These are phyloP conservation scores for Hanseniaspora gamundiae DNA, from an alignment of 1,139 yeast species.

Conservation along the genomic window DNA sequence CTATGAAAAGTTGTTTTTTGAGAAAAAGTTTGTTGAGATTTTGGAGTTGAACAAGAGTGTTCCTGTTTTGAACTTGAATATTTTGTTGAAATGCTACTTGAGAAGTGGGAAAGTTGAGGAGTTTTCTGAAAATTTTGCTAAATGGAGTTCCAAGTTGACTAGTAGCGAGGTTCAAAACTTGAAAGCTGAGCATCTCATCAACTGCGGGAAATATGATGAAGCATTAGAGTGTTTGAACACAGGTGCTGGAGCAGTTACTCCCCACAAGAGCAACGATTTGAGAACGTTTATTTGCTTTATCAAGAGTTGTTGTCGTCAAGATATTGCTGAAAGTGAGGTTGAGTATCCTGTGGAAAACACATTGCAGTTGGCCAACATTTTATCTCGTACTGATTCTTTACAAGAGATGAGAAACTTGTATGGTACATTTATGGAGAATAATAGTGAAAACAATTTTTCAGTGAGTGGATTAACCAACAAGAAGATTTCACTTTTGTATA, in stretches of 20 bases:
- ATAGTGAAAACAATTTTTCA: constrained; percentile 7
- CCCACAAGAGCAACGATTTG: constrained; percentile 15
- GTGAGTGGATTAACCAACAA: background rate
- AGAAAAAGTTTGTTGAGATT: constrained; percentile 13
- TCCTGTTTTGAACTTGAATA: constrained; percentile 17
- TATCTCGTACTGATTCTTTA: constrained; percentile 16
- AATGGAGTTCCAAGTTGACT: constrained; percentile 13
- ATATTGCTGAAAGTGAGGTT: constrained; percentile 6
- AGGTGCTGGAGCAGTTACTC: constrained; percentile 8
- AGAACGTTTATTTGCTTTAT: constrained; percentile 18
- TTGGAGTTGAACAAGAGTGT: constrained; percentile 15
- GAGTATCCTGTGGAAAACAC: constrained; percentile 14
- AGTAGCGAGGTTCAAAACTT: constrained; percentile 9
- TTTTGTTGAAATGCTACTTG: constrained; percentile 18
- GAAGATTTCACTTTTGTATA: constrained; percentile 7
- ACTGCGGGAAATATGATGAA: constrained; percentile 13
- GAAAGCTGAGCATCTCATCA: constrained; percentile 18
- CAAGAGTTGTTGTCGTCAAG: constrained; percentile 8
- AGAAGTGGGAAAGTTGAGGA: constrained; percentile 15
- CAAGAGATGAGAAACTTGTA: constrained; percentile 10
- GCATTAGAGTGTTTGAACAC: constrained; percentile 13
- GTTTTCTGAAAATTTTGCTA: constrained; percentile 12
- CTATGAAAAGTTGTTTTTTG: constrained; percentile 14
- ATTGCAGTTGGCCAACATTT: constrained; percentile 21
- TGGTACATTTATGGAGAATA: constrained; percentile 3